Evolutionary conservation across 345 rosid species (phyloP).

Genomic region (Arabis hirsuta): DNA sequence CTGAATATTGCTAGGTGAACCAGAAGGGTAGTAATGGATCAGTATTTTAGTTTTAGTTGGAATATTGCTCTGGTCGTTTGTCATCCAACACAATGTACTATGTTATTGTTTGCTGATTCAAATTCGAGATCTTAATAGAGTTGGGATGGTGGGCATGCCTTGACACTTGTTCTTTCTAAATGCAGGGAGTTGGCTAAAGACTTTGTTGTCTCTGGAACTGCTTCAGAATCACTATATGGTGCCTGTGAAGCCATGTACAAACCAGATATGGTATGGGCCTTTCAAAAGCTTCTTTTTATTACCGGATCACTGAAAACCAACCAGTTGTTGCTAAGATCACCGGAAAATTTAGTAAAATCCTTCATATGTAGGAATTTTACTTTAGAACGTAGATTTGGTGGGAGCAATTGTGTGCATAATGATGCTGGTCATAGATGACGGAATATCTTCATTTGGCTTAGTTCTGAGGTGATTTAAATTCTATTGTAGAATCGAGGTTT

Average conservation of each 20-base stretch:
- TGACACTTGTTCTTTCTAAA: constrained; percentile 22
- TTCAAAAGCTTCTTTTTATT: neutral
- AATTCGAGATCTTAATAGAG: neutral
- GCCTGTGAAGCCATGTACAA: constrained; percentile 94
- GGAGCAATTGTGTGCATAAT: neutral
- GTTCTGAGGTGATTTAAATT: neutral
- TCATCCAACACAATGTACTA: neutral
- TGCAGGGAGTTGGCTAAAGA: constrained; percentile 93
- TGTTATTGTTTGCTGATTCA: neutral
- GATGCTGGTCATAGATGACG: neutral
- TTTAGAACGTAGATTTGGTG: constrained; percentile 3
- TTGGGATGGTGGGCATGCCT: neutral
- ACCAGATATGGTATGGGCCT: constrained; percentile 78
- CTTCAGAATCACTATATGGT: constrained; percentile 93
- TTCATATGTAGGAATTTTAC: neutral
- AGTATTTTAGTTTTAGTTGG: neutral
- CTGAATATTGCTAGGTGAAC: neutral
- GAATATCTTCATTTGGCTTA: neutral
- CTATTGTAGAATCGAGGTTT: neutral
- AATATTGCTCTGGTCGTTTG: neutral
- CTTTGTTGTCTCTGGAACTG: constrained; percentile 95
- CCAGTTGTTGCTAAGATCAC: constrained; percentile 9
- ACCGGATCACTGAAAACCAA: neutral
- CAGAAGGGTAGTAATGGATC: neutral
- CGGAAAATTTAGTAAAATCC: neutral